These are phyloP conservation scores for Funneliformis mosseae DNA, from an alignment of 192 early-diverging fungal genomes.

Conservation along the genomic window DNA sequence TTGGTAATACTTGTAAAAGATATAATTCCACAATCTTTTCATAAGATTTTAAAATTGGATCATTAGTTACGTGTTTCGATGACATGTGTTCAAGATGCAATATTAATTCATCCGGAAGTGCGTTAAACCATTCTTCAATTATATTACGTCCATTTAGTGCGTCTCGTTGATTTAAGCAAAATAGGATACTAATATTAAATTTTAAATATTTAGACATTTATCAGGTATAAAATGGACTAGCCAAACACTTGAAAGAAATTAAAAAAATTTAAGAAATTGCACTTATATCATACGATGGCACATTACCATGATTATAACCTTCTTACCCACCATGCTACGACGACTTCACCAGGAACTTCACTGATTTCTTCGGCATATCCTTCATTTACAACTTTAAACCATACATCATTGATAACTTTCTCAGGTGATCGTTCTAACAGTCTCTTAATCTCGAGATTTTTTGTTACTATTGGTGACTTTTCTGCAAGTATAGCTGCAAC, in stretches of 20 bases:
- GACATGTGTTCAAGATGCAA: not conserved
- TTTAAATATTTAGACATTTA: not conserved
- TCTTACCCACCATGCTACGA: constrained; percentile 43
- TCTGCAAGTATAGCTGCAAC: constrained; percentile 45
- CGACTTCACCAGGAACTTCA: constrained; percentile 46
- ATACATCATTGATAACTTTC: constrained; percentile 40
- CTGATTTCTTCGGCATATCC: constrained; percentile 45
- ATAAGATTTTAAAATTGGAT: constrained; percentile 46
- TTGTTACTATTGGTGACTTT: constrained; percentile 19
- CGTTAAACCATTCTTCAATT: constrained; percentile 23
- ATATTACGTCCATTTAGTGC: constrained; percentile 4
- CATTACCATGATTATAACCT: not conserved
- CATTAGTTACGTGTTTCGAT: constrained; percentile 24
- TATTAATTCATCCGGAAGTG: constrained; percentile 8
- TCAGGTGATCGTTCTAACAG: constrained; percentile 37
- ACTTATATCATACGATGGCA: not conserved
- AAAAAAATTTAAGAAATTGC: not conserved
- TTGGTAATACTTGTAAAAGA: constrained; percentile 44
- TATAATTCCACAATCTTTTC: constrained; percentile 46
- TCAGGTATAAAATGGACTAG: not conserved
- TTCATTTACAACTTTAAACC: constrained; percentile 36
- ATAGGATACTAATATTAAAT: not conserved
- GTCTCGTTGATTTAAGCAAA: constrained; percentile 28
- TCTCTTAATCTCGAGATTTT: not conserved
- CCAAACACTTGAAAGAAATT: not conserved